Evolutionary conservation across 2,329 filamentous ascomycete genomes (phyloP), one percentile per base, ranked within the genome.

Genomic region (Pseudogymnoascus sp.): DNA sequence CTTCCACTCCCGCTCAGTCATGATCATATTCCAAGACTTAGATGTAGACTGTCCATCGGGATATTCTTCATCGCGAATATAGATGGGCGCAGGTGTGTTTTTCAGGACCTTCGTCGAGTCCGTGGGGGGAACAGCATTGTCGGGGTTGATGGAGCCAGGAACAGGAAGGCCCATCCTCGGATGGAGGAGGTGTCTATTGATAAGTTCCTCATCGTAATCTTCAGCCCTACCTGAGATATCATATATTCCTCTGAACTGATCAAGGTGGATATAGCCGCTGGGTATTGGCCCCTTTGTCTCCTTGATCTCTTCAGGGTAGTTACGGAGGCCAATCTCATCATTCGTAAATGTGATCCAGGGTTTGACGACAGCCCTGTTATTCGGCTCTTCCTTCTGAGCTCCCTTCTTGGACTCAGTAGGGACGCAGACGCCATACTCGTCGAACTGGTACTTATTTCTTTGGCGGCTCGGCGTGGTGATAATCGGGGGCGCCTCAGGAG

Each of bases 281-380:
- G 68, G 2, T 69, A 70, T 21, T 71, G 70, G 60, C 66, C n/a
- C 69, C 70, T 31, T 41, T 3, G 60, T 67, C 67, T 43, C 67
- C 67, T 41, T 41, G n/a, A 41, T 41, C 36, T 69, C 67, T 34
- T 68, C 63, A 25, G 68, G 62, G 41, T 71, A 69, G n/a, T 67
- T 66, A 41, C 71, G 65, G 39, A 72, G 63, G 34, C 72, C 72
- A 65, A 74, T 74, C 39, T 74, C 72, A 62, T 68, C 61, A 5
- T 68, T 63, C 10, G 73, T 71, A 51, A 71, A 74, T 5, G 48
- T 63, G 48, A 72, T 64, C 57, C 65, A 68, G 10, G 68, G 65
- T 16, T 68, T 64, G n/a, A 65, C 63, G 8, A 69, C 67, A 23
- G 70, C 65, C 57, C 71, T 65, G 61, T 72, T 71, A 16, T 68